phyloP scores from a whole-genome alignment of 257 asterid genomes.

The Nicotiana obtusifolia region DNA sequence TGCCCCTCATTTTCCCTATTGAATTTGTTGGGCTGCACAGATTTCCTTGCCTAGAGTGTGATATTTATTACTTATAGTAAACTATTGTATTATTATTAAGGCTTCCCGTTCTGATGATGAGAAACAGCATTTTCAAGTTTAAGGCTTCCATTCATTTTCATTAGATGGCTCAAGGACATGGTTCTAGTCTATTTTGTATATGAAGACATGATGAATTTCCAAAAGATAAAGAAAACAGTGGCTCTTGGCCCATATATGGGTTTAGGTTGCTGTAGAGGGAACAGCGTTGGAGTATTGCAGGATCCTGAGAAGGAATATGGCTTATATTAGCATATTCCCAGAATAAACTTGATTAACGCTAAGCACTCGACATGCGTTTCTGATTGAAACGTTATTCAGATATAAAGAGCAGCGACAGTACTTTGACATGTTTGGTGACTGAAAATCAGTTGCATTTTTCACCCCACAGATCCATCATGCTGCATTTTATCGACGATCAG shows the following conservation, averaged over 20 bases:
- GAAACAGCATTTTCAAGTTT: constrained; percentile 21
- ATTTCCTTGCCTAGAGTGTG: constrained; percentile 23
- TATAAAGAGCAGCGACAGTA: too few relatives aligned
- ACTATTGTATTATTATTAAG: constrained; percentile 12
- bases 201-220: neutral
- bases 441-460: too few relatives aligned
- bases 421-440: too few relatives aligned
- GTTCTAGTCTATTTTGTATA: neutral
- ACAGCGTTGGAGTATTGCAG: neutral
- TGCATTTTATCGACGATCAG: too few relatives aligned
- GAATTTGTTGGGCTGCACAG: constrained; percentile 31
- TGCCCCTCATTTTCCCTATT: constrained; percentile 14
- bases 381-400: too few relatives aligned
- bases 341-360: too few relatives aligned
- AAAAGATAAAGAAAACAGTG: neutral
- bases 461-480: too few relatives aligned
- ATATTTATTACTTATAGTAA: neutral
- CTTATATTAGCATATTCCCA: too few relatives aligned
- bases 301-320: neutral
- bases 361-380: too few relatives aligned
- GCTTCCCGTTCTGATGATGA: constrained; percentile 14
- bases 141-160: constrained; percentile 9
- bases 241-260: too few relatives aligned
- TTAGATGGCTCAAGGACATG: neutral
- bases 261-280: too few relatives aligned